Conservation (phyloP, 108 stramenopile genomes). For the Stephanodiscus triporus region DNA sequence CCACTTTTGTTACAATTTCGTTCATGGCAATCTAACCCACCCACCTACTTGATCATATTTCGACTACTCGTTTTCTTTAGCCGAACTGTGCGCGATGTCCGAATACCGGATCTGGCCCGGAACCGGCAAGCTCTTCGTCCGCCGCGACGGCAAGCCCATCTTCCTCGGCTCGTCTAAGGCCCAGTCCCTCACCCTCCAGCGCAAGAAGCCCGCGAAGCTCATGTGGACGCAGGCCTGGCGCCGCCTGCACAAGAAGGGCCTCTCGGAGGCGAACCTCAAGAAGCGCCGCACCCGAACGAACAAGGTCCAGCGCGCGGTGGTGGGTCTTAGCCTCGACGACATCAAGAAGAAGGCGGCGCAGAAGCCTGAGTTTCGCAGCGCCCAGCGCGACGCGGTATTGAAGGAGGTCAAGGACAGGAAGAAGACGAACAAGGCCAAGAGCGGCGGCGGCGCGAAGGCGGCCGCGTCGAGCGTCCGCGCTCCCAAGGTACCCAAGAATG, state of each 20-base stretch:
- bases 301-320: conserved; percentile 96
- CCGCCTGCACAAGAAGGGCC: conserved; percentile 99
- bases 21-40: background rate
- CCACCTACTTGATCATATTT: background rate
- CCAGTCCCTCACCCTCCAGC: conserved; percentile 91
- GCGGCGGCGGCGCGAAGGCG: conserved; percentile 31
- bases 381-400: conserved; percentile 81
- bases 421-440: conserved; percentile 81
- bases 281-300: conserved; percentile 91
- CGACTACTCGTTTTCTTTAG: conserved; percentile 36
- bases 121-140: conserved; percentile 98
- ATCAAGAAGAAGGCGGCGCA: conserved; percentile 95
- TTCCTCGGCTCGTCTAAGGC: conserved; percentile 96
- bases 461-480: conserved; percentile 22
- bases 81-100: conserved; percentile 98
- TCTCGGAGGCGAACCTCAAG: conserved; percentile 87
- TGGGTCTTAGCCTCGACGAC: conserved; percentile 96
- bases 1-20: too few relatives aligned
- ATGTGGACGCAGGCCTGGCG: conserved; percentile 99
- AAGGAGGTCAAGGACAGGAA: conserved; percentile 93
- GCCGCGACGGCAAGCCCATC: conserved; percentile 98
- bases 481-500: conserved; percentile 50
- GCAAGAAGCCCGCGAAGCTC: conserved; percentile 99
- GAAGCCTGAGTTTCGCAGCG: conserved; percentile 81
- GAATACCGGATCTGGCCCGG: conserved; percentile 99